A percentile compares a stretch with the other conserved stretches of the same genome.
Conservation (phyloP, 306 rosid species). For the Citrullus amarus region DNA sequence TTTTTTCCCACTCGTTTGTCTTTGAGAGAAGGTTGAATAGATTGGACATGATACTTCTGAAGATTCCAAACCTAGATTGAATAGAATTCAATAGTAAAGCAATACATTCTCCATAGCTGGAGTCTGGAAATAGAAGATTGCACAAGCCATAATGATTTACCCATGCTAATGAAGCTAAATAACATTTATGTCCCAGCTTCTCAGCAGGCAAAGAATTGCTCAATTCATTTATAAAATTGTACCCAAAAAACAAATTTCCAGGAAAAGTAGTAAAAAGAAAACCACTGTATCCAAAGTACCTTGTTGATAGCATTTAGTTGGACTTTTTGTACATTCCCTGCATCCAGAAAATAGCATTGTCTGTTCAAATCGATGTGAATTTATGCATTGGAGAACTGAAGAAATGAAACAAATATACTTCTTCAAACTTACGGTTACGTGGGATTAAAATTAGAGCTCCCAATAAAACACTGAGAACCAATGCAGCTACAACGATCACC, state of each 20-base stretch:
- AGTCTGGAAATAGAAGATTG: not conserved
- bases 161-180: not conserved
- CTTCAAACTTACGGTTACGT: slow-evolving; percentile 31
- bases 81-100: not conserved
- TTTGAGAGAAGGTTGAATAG: not conserved
- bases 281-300: slow-evolving; percentile 15
- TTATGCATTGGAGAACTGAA: not conserved
- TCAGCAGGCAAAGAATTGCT: not conserved
- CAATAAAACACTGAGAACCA: slow-evolving; percentile 37
- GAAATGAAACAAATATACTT: not conserved
- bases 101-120: not conserved
- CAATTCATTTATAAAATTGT: not conserved
- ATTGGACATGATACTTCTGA: not conserved
- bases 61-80: not conserved
- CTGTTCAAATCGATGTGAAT: not conserved
- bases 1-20: not conserved
- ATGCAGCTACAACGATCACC: slow-evolving; percentile 37
- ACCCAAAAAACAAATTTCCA: not conserved
- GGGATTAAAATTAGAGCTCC: slow-evolving; percentile 33
- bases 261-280: not conserved
- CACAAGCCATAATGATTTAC: not conserved
- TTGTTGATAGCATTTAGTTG: slow-evolving; percentile 23
- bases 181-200: not conserved
- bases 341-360: slow-evolving; percentile 1
- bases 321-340: slow-evolving; percentile 31